These are phyloP conservation scores for Alnus glutinosa DNA, from an alignment of 306 rosid species.

Conservation along the genomic window DNA sequence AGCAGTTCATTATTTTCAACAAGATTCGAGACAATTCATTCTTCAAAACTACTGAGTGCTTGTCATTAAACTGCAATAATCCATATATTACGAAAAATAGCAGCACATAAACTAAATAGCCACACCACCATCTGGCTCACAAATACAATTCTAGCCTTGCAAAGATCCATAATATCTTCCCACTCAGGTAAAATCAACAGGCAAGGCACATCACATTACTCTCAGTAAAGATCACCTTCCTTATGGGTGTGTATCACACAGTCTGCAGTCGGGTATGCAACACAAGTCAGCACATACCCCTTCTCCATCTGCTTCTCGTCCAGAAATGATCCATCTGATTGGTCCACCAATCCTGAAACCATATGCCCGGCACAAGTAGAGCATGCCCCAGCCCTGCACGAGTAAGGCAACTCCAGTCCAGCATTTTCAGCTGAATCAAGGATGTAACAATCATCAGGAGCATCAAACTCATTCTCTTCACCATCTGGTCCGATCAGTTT, in stretches of 20 bases:
- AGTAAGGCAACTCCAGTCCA: conserved; percentile 72
- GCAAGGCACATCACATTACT: conserved; percentile 7
- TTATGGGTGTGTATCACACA: conserved; percentile 65
- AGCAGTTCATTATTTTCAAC: neutral
- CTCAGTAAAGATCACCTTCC: conserved; percentile 52
- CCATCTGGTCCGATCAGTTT: conserved; percentile 68
- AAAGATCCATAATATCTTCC: neutral
- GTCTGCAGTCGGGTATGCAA: conserved; percentile 60
- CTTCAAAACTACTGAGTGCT: neutral
- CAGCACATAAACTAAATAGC: neutral
- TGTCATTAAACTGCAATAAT: neutral
- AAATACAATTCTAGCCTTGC: neutral
- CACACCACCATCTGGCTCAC: neutral
- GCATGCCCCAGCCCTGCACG: conserved; percentile 84
- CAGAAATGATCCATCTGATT: conserved; percentile 62
- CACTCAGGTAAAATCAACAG: neutral
- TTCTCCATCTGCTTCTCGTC: conserved; percentile 55
- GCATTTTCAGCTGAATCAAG: conserved; percentile 76
- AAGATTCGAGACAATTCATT: neutral
- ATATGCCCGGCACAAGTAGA: conserved; percentile 71
- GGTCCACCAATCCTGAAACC: conserved; percentile 55
- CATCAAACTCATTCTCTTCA: conserved; percentile 56
- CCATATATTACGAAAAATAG: neutral
- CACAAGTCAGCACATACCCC: conserved; percentile 59
- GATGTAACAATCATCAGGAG: conserved; percentile 64